Evolutionary conservation across 2,329 filamentous ascomycete genomes (phyloP), one percentile per base, ranked within the genome.

Genomic region (Aspergillus fischeri): DNA sequence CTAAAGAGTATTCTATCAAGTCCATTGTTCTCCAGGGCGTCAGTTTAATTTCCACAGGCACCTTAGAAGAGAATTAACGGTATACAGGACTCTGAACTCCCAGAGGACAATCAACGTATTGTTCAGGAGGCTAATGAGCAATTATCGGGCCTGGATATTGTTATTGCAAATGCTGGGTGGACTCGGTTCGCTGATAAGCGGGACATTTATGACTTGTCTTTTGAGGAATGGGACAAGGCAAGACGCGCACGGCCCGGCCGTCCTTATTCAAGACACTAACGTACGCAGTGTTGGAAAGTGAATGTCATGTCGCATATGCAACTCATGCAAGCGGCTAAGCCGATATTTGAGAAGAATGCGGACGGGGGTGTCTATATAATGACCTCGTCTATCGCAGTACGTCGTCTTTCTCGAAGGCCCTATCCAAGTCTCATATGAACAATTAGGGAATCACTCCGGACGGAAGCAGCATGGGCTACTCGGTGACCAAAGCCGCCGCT

Each of bases 401-500:
- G 11, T 47, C 25, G 21, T 7, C 20, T 2, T 4, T 7, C n/a
- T 14, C 1, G 6, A 45, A 24, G 20, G 20, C 3, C 5, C 3
- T 24, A 27, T 21, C 9, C 9, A 1, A 6, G 4, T 27, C 20
- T 14, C 24, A 14, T 44, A 21, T 20, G 3, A 9, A 44, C 11
- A 8, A 21, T 24, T 17, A 47, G 44, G 44, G 44, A 81, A 79
- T n/a, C 3, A 84, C 80, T 63, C 80, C 83, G 0, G 83, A 80
- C 56, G 87, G 86, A 1, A 87, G 84, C 60, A 81, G 81, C 3
- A 68, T 87, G 60, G 82, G 88, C 1, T 91, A 91, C 63, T 78
- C 83, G 0, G 85, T 90, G 11, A 88, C 86, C 44, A 91, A 91
- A 69, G 81, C 88, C 0, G 88, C 88, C 1, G 83, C 85, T 57